Evolutionary conservation across 768 basidiomycete genomes (phyloP), one percentile per base, ranked within the genome.

Genomic region (Termitomyces sp.): DNA sequence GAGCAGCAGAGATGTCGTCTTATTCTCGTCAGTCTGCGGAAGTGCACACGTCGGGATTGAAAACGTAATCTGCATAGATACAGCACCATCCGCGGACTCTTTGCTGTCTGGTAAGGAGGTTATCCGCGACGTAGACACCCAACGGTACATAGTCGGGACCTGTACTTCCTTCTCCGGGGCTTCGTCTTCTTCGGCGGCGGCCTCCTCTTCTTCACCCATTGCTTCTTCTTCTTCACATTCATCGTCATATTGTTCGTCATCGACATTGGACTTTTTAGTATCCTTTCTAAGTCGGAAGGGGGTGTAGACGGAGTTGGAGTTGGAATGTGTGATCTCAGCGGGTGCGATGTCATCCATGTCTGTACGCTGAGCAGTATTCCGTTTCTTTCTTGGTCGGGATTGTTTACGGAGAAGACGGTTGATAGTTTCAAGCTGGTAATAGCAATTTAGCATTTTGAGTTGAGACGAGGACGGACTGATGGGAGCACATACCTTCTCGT

Each of bases 321-420:
- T 61, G 63, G 70, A 40, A 16, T 63, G 60, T 10, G 68, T 67
- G 41, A 55, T 23, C 14, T 72, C 46, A 64, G 68, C 23, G 60
- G 71, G 57, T 52, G 64, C 61, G 12, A 68, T 48, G 32, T 68
- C 68, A 36, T 66, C 67, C 55, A 63, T 58, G 50, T 63, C 60
- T 6, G 57, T 32, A 43, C 70, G 79, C 61, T 74, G 84, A 41
- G 83, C 82, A 0, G 76, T 76, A 1, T 79, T 81, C 12, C 85
- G 82, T 63, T 83, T 87, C 52, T 79, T 82, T 47, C 82, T 81
- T 2, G 88, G 79, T 10, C 87, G 82, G 18, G 87, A 85, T 68
- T 91, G 91, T 71, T 93, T 94, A 70, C 92, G 92, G 53, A 95
- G 81, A 14, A 95, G 79, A 30, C 93, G 87, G 65, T 93, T 93